Conservation (phyloP, 345 rosid genomes). For the Eucalyptus cladocalyx region DNA sequence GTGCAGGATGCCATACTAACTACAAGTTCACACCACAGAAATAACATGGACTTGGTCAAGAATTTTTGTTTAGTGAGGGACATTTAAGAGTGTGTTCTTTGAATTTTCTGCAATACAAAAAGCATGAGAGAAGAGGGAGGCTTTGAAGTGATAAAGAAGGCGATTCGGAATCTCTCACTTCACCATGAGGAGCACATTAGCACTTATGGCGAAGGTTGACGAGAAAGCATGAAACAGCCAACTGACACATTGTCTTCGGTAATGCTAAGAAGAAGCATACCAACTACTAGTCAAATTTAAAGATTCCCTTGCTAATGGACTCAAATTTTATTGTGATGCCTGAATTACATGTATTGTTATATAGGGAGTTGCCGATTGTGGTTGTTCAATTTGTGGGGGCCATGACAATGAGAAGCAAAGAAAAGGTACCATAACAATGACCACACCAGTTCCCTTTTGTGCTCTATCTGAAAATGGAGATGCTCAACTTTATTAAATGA, state of each 20-base stretch:
- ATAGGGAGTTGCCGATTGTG: constrained; percentile 86
- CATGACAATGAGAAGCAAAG: constrained; percentile 77
- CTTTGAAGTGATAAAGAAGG: constrained; percentile 62
- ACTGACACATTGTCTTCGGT: constrained; percentile 77
- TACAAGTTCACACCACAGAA: constrained; percentile 22
- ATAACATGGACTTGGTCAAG: background rate
- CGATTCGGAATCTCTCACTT: constrained; percentile 79
- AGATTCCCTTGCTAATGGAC: background rate
- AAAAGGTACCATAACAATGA: constrained; percentile 38
- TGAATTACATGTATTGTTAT: background rate
- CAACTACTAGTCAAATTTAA: background rate
- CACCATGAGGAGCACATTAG: constrained; percentile 75
- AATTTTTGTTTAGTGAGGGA: background rate
- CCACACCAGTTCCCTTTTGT: background rate
- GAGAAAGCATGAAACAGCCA: constrained; percentile 88
- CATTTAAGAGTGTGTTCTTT: background rate
- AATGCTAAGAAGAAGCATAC: background rate
- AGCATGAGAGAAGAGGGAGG: constrained; percentile 93
- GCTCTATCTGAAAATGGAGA: background rate
- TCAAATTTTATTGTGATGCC: background rate
- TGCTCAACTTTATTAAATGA: background rate
- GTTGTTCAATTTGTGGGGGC: constrained; percentile 84
- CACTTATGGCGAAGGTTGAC: constrained; percentile 85
- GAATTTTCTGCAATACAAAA: constrained; percentile 44
- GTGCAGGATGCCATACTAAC: constrained; percentile 94